These are phyloP conservation scores for Rhizoclosmatium globosum DNA, from an alignment of 192 early-diverging fungal species.

Conservation along the genomic window DNA sequence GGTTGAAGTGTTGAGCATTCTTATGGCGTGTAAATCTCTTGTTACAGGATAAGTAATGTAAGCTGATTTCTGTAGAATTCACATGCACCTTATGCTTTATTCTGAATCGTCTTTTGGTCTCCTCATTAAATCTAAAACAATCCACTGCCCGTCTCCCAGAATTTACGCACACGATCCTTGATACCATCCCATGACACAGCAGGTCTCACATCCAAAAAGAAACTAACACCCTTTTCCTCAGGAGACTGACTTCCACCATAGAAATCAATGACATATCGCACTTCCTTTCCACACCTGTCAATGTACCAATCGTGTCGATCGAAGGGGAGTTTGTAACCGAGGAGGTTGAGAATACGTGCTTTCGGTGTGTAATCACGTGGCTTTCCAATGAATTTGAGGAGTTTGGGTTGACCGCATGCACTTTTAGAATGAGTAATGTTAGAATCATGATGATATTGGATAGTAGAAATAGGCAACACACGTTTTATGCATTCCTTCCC, in stretches of 20 bases:
- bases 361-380: slow-evolving; percentile 64
- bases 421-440: background rate
- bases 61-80: no score
- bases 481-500: slow-evolving; percentile 78
- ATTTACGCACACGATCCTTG: slow-evolving; percentile 55
- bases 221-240: slow-evolving; percentile 51
- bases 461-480: slow-evolving; percentile 41
- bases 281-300: slow-evolving; percentile 85
- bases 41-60: no score
- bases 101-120: no score
- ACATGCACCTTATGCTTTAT: no score
- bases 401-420: slow-evolving; percentile 65
- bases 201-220: slow-evolving; percentile 92
- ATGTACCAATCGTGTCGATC: slow-evolving; percentile 98
- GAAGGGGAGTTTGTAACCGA: slow-evolving; percentile 84
- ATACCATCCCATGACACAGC: slow-evolving; percentile 70
- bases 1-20: no score
- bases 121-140: background rate
- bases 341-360: slow-evolving; percentile 23
- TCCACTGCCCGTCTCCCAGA: background rate
- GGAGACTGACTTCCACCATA: slow-evolving; percentile 68
- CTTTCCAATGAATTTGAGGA: slow-evolving; percentile 85
- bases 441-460: slow-evolving; percentile 24
- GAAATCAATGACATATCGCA: slow-evolving; percentile 98
- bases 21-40: no score